Percentiles rank a stretch among this genome's conserved stretches.
Evolutionary conservation across 306 rosid species (phyloP).

Genomic region (Cyamopsis tetragonoloba): DNA sequence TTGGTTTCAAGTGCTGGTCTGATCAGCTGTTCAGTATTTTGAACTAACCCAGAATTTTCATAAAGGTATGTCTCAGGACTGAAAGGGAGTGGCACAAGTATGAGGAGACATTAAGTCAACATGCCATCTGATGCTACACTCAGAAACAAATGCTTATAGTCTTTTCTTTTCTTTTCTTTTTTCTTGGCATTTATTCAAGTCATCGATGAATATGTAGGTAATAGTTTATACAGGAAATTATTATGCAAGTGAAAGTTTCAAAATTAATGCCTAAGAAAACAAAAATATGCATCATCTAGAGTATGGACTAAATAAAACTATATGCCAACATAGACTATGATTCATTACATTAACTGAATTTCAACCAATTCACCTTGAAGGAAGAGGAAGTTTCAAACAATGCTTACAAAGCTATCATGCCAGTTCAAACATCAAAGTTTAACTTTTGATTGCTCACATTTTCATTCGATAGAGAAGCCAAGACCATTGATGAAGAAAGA

Average conservation of each 20-base stretch:
- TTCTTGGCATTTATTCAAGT: no score
- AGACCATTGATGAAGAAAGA: constrained; percentile 48
- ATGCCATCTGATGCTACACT: constrained; percentile 4
- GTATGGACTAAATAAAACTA: not conserved
- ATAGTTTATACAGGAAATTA: not conserved
- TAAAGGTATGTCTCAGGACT: not conserved
- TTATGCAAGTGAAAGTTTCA: constrained; percentile 8
- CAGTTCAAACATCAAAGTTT: constrained; percentile 8
- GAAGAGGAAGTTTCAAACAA: constrained; percentile 9
- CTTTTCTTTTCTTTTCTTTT: not conserved
- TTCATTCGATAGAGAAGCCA: constrained; percentile 57
- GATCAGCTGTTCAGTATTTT: not conserved
- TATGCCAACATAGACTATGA: not conserved
- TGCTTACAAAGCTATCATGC: constrained; percentile 14
- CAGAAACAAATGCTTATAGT: not conserved
- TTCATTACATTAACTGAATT: constrained; percentile 5
- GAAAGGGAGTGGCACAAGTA: no score
- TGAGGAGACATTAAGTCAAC: no score
- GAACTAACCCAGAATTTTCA: not conserved
- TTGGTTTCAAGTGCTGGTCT: not conserved
- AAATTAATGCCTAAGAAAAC: not conserved
- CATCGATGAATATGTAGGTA: not conserved
- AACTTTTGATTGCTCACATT: constrained; percentile 47
- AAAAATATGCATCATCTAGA: not conserved
- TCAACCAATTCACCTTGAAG: not conserved